Evolutionary conservation across 129 eudicot genomes (phyloP), one percentile per base, ranked within the genome.

Genomic region (Chrysanthemum seticuspe): DNA sequence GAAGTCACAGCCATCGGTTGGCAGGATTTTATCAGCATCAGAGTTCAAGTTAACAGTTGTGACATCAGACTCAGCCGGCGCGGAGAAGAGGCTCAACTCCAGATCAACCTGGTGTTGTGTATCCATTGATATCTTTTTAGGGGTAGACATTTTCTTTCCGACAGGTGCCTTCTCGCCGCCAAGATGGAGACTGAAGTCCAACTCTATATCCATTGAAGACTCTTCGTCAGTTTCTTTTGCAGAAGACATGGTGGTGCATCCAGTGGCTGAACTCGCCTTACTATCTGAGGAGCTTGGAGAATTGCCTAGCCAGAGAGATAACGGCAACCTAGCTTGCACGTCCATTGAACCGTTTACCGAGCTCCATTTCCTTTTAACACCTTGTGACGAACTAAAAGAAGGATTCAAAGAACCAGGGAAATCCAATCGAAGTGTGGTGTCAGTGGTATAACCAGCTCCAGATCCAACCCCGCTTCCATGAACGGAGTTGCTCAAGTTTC

Each of bases 201-300:
- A 73, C 53, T 90, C 99, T 29, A 94, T 82, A 79, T 90, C 97
- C 96, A 90, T 88, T 31, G 97, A 90, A 62, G 96, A 90, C 63
- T 84, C 94, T 70, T 83, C 99, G 25, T 95, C 97, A 8, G 85
- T 86, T 78, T 90, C 98, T 84, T 88, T 94, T 13, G 90, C 92
- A 65, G 96, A 90, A 62, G 99, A 90, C 62, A 88, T 73, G 51
- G 89, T 81, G 66, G 96, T 90, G 83, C 89, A 86, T 59, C 91
- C 99, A 51, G 95, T 87, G 61, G 85, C 92, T 13, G 97, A 89
- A 74, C 97, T 90, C 36, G 87, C 96, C 85, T 95, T 95, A 54
- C 97, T 95, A 62, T 95, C 97, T 13, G 99, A 95, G 53, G 97
- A 95, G 76, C 99, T 90, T 36, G 94, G 82, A 19, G 99, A 86